Percentiles rank a stretch among this genome's conserved stretches.
These are phyloP conservation scores for Tolypocladium cylindrosporum DNA, from an alignment of 2,329 filamentous ascomycete genomes.

Conservation along the genomic window DNA sequence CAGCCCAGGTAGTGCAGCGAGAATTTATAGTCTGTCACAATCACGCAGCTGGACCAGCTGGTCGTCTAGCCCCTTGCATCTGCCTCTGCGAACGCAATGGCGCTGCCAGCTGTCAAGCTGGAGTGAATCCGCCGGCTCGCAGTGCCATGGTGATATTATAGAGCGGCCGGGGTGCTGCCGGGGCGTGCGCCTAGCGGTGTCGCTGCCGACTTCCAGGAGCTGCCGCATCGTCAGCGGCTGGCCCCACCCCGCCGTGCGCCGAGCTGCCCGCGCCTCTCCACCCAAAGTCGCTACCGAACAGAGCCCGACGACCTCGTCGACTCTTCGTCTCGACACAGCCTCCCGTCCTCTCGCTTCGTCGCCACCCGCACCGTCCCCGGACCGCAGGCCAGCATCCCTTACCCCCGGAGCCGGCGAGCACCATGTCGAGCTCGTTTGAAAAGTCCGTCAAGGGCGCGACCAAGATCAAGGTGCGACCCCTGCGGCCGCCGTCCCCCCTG, in stretches of 20 bases:
- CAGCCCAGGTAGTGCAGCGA: no score
- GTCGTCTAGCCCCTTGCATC: no score
- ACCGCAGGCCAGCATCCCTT: not conserved
- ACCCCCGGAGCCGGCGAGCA: slow-evolving; percentile 8
- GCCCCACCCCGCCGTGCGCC: not conserved
- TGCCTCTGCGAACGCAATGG: no score
- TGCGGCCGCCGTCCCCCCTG: not conserved
- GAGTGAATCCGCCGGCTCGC: no score
- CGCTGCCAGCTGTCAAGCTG: no score
- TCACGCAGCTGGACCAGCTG: no score
- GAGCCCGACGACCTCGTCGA: not conserved
- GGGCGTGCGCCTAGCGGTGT: not conserved
- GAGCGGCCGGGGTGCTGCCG: no score
- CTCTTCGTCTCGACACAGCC: not conserved
- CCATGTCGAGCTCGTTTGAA: slow-evolving; percentile 84
- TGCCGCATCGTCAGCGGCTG: not conserved
- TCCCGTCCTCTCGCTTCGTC: not conserved
- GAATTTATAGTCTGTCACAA: no score
- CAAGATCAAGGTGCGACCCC: slow-evolving; percentile 71
- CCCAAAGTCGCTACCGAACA: not conserved
- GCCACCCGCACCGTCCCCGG: not conserved
- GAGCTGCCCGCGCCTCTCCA: not conserved
- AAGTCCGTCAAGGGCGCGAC: slow-evolving; percentile 98
- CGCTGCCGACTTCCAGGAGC: not conserved
- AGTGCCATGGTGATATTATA: no score